phyloP scores from a whole-genome alignment of 495 filamentous ascomycete species.

The Xylaria acuta region DNA sequence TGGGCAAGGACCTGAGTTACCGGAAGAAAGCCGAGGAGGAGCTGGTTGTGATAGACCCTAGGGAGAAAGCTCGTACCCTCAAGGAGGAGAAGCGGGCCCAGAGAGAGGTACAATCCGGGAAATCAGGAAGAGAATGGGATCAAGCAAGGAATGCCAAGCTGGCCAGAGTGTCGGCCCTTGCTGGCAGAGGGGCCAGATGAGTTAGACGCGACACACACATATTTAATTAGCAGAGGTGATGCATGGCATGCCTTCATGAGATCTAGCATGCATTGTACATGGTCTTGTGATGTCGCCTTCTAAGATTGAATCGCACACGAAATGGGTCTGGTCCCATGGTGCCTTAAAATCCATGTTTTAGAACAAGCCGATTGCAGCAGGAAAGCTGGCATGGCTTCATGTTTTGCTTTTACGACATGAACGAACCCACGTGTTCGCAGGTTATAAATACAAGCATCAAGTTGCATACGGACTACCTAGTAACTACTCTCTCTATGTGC shows the following conservation, averaged over 20 bases:
- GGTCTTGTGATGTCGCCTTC: not conserved
- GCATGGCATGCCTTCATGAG: not conserved
- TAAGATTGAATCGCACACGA: not conserved
- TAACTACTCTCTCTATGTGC: too few relatives aligned
- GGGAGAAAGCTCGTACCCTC: conserved; percentile 80
- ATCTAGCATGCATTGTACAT: not conserved
- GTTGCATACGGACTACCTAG: not conserved
- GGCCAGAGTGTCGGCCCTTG: conserved; percentile 48
- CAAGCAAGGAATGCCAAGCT: conserved; percentile 56
- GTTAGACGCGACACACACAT: not conserved
- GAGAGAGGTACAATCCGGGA: conserved; percentile 56
- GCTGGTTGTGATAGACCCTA: conserved; percentile 91
- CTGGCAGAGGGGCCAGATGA: conserved; percentile 53
- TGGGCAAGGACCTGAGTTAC: conserved; percentile 92
- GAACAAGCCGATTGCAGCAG: not conserved
- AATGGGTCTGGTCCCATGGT: not conserved
- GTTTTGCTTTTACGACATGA: not conserved
- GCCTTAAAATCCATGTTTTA: not conserved
- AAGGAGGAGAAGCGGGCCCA: conserved; percentile 64
- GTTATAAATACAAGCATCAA: not conserved
- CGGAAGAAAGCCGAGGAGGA: conserved; percentile 88
- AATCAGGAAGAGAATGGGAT: conserved; percentile 62
- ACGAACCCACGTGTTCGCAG: not conserved
- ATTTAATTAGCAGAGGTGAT: not conserved
- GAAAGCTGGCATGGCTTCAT: not conserved